phyloP scores from a whole-genome alignment of 2,329 filamentous ascomycete genomes.

The Diaporthe destruens region DNA sequence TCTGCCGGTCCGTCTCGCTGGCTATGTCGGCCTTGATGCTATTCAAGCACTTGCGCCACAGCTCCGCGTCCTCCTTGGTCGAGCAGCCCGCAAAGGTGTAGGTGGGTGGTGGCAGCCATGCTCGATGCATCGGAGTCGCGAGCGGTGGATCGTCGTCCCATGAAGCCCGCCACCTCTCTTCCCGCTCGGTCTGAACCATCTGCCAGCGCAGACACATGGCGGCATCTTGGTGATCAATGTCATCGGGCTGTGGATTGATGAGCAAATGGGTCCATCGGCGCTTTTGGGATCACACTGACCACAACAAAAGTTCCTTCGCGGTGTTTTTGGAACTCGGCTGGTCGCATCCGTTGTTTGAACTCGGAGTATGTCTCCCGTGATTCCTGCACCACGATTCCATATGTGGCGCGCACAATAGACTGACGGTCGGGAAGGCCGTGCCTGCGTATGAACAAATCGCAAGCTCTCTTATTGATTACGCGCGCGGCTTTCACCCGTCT shows the following conservation, averaged over 20 bases:
- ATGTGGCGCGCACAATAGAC: background rate
- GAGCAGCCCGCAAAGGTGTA: background rate
- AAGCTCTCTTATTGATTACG: background rate
- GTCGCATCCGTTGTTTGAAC: background rate
- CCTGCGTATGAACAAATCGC: background rate
- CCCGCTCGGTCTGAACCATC: background rate
- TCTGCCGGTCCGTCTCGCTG: background rate
- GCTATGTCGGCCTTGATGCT: background rate
- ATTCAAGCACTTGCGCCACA: background rate
- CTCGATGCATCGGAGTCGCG: background rate
- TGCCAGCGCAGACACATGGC: background rate
- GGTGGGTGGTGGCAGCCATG: background rate
- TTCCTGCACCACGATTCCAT: background rate
- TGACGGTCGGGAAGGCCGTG: background rate
- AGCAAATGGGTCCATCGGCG: background rate
- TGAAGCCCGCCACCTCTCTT: background rate
- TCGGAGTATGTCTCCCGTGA: background rate
- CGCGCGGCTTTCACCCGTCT: background rate
- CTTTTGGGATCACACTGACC: background rate
- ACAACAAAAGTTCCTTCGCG: background rate
- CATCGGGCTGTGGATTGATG: background rate
- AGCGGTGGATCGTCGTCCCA: too few relatives aligned
- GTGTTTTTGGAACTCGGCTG: background rate
- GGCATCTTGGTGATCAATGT: background rate
- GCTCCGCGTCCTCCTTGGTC: background rate